Base-by-base conservation (phyloP, 2,329 filamentous ascomycete genomes). In the Chalaropsis thielavioides region DNA sequence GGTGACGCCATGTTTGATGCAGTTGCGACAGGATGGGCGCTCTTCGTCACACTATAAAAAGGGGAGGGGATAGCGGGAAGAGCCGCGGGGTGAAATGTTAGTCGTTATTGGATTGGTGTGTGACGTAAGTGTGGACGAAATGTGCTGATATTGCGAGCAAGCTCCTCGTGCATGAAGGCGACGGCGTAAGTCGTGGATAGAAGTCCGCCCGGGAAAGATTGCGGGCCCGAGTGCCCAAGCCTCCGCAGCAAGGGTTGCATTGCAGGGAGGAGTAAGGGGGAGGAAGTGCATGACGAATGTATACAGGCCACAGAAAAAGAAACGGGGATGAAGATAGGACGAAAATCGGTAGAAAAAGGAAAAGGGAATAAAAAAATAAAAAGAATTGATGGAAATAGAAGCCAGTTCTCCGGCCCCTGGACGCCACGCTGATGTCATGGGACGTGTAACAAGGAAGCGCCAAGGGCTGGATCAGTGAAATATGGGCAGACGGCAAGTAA, bases 1-100 rank as follows among this genome's bases (percentile, higher is more conserved):
- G 19, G 66, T 64, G n/a, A 69, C 69, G n/a, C 69, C 69, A 64
- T 71, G 70, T 56, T 70, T 72, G 66, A 70, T 68, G 60, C 71
- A 72, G 59, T 72, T 72, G 24, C 68, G 64, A 61, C 71, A 72
- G 4, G 69, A 68, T 7, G 71, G 71, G 22, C 69, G 69, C 35
- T 69, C 67, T 66, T 72, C 71, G 43, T 71, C 71, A 62, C 70
- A 72, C 72, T 70, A 51, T 15, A 5, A n/a, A 46, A 35, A 61
- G 11, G 13, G 27, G 19, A n/a, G 56, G n/a, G n/a, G n/a, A n/a
- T n/a, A n/a, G n/a, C n/a, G n/a, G n/a, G n/a, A n/a, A n/a, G n/a
- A n/a, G n/a, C n/a, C n/a, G n/a, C n/a, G n/a, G n/a, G 40, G 10
- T 10, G 17, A 31, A 35, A 8, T 19, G 27, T 62, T 62, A 46